A percentile compares a stretch with the other conserved stretches of the same genome.
Conservation (phyloP, 2,329 filamentous ascomycete genomes). For the Raffaelea deltoideospora region DNA sequence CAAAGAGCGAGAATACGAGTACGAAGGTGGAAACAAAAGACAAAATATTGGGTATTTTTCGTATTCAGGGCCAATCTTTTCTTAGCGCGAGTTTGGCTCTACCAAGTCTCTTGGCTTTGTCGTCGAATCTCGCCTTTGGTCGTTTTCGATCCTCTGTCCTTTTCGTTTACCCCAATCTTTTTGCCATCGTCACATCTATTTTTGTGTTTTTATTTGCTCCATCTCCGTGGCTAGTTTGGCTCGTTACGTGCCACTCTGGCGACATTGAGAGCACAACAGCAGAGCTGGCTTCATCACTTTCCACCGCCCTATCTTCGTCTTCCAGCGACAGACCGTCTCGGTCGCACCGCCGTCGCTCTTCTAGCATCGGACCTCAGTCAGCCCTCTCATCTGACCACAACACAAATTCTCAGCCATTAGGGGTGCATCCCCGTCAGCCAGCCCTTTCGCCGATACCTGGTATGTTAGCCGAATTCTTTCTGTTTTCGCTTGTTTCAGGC, state of each 20-base stretch:
- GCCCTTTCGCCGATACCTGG: conserved; percentile 40
- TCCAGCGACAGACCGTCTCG: conserved; percentile 31
- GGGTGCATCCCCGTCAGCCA: conserved; percentile 22
- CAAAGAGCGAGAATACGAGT: no score
- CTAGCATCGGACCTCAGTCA: conserved; percentile 11
- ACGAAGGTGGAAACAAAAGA: no score
- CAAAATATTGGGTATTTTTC: no score
- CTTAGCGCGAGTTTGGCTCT: no score
- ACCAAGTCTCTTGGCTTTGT: no score
- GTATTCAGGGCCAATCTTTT: no score
- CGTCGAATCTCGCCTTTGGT: background rate
- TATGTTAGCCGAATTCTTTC: conserved; percentile 18
- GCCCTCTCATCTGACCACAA: conserved; percentile 17
- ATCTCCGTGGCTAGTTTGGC: conserved; percentile 9
- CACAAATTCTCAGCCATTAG: conserved; percentile 19
- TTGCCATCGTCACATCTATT: no score
- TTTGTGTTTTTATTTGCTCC: background rate
- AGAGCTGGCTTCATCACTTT: conserved; percentile 35
- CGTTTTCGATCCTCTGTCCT: background rate
- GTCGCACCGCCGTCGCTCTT: conserved; percentile 27
- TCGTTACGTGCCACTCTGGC: conserved; percentile 12
- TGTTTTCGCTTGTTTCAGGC: background rate
- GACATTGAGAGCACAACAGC: conserved; percentile 12
- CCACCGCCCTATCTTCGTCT: conserved; percentile 37
- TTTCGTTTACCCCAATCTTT: background rate